phyloP scores from a whole-genome alignment of 805 yeast genomes.

The Candida jianshihensis region DNA sequence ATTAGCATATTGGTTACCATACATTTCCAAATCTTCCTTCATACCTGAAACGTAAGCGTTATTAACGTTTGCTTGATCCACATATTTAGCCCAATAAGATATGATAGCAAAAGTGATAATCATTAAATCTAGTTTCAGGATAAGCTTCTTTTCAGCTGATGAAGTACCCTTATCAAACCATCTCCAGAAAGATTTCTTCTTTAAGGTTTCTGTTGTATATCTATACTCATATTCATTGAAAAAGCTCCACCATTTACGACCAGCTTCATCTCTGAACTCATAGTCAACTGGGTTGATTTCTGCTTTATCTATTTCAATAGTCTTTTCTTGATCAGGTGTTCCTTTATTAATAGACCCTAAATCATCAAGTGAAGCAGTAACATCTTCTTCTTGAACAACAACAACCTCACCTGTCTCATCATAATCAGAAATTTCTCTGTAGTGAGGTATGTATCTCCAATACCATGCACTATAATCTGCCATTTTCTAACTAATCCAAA shows the following conservation, averaged over 20 bases:
- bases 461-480: conserved; percentile 1
- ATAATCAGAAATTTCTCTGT: conserved; percentile 2
- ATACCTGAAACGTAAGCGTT: conserved; percentile 43
- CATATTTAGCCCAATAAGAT: conserved; percentile 55
- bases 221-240: conserved; percentile 58
- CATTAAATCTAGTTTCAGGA: conserved; percentile 43
- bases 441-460: conserved; percentile 5
- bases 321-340: no score
- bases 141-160: conserved; percentile 33
- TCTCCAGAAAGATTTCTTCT: conserved; percentile 39
- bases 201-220: conserved; percentile 25
- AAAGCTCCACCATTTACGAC: conserved; percentile 36
- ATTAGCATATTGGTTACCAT: conserved; percentile 55
- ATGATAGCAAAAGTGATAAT: conserved; percentile 47
- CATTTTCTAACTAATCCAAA: no score
- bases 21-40: conserved; percentile 35
- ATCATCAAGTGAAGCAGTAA: no score
- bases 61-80: conserved; percentile 33
- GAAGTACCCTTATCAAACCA: conserved; percentile 50
- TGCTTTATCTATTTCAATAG: no score
- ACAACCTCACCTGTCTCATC: no score
- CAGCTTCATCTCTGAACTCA: conserved; percentile 33
- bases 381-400: no score
- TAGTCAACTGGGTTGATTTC: conserved; percentile 2
- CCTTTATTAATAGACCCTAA: no score